These are phyloP conservation scores for Pyrus bretschneideri DNA, from an alignment of 306 rosid genomes.

Conservation along the genomic window DNA sequence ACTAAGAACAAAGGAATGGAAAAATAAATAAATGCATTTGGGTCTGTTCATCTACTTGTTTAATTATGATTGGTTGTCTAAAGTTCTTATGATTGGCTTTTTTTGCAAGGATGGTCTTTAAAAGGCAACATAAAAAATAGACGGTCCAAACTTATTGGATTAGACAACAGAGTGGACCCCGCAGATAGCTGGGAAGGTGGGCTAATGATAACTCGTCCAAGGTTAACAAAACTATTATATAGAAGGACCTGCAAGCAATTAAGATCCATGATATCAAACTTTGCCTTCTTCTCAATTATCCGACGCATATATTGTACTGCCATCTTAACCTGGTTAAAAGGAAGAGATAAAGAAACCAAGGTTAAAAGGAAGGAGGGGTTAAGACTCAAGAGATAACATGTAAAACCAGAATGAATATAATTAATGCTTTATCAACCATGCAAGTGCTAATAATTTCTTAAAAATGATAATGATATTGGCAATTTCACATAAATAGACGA, in stretches of 20 bases:
- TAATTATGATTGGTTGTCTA: background rate
- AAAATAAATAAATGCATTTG: too few species aligned
- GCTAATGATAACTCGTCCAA: slow-evolving; percentile 2
- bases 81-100: background rate
- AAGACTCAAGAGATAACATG: slow-evolving; percentile 1
- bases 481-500: background rate
- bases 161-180: background rate
- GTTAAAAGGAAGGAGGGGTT: background rate
- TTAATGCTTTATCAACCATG: slow-evolving; percentile 2
- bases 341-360: background rate
- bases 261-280: slow-evolving; percentile 87
- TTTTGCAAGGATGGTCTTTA: background rate
- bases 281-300: slow-evolving; percentile 86
- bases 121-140: background rate
- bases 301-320: slow-evolving; percentile 96
- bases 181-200: background rate
- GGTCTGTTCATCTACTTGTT: background rate
- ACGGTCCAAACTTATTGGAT: background rate
- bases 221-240: background rate
- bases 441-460: background rate
- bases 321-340: slow-evolving; percentile 66
- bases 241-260: slow-evolving; percentile 78
- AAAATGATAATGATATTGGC: background rate
- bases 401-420: background rate
- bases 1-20: too few species aligned